A percentile compares a stretch with the other conserved stretches of the same genome.
phyloP scores from a whole-genome alignment of 2,329 filamentous ascomycete genomes.

The Arthrobotrys iridis region DNA sequence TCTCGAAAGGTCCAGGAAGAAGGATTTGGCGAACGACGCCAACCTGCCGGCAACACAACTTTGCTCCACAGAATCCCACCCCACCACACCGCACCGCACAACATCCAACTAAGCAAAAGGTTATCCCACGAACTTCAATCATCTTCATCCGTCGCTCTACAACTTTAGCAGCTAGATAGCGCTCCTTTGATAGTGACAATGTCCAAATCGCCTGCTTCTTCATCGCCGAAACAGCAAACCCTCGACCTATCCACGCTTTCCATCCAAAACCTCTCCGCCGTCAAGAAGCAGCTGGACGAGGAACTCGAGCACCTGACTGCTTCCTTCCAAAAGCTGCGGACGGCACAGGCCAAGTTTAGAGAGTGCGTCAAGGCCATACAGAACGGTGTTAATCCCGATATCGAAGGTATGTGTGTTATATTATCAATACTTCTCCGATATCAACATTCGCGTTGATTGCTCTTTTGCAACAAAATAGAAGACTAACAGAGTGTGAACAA shows the following conservation, averaged over 20 bases:
- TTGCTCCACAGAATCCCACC: slow-evolving; percentile 11
- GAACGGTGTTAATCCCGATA: slow-evolving; percentile 65
- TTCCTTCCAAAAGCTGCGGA: slow-evolving; percentile 88
- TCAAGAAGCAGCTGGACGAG: slow-evolving; percentile 95
- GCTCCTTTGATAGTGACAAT: no score
- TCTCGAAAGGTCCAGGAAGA: neutral
- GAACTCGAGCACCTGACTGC: slow-evolving; percentile 93
- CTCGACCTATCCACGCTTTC: slow-evolving; percentile 81
- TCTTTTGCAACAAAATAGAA: neutral
- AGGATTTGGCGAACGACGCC: neutral
- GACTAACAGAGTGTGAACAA: neutral
- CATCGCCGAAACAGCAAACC: slow-evolving; percentile 57
- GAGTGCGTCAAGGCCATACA: slow-evolving; percentile 86
- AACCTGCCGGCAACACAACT: slow-evolving; percentile 36
- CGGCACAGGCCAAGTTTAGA: slow-evolving; percentile 88
- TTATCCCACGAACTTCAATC: neutral
- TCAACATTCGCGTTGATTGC: neutral
- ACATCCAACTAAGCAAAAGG: neutral
- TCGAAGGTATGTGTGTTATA: slow-evolving; percentile 60
- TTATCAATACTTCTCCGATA: neutral
- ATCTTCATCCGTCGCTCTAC: no score
- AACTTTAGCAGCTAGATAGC: no score
- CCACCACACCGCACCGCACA: slow-evolving; percentile 23
- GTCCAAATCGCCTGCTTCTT: slow-evolving; percentile 33
- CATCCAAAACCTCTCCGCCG: slow-evolving; percentile 82